phyloP scores from a whole-genome alignment of 2,329 filamentous ascomycete genomes.

The Hypoxylon sp. region DNA sequence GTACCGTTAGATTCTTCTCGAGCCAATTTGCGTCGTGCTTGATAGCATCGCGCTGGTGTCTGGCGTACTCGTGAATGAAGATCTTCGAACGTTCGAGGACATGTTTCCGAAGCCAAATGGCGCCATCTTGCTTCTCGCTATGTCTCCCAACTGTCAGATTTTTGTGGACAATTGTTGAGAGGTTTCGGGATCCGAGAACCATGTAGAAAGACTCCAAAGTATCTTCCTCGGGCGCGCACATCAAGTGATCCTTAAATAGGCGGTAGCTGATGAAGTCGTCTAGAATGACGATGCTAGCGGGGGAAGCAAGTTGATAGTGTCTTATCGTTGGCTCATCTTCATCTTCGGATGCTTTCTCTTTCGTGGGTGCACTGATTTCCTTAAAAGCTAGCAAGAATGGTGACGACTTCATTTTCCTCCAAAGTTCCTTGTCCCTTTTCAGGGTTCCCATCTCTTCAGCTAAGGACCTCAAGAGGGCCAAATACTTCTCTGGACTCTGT shows the following conservation, averaged over 20 bases:
- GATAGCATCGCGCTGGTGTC: constrained; percentile 79
- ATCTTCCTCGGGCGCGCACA: constrained; percentile 92
- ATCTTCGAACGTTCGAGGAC: constrained; percentile 88
- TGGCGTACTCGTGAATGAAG: constrained; percentile 79
- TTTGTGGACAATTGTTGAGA: constrained; percentile 82
- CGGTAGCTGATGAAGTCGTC: constrained; percentile 91
- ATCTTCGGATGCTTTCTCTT: constrained; percentile 58
- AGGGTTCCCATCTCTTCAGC: constrained; percentile 75
- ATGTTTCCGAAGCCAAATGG: constrained; percentile 75
- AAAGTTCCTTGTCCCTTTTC: constrained; percentile 81
- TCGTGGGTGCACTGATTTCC: constrained; percentile 64
- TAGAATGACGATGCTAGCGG: constrained; percentile 77
- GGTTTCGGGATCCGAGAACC: constrained; percentile 77
- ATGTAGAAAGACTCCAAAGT: constrained; percentile 84
- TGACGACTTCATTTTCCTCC: constrained; percentile 76
- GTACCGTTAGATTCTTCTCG: constrained; percentile 81
- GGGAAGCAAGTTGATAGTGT: constrained; percentile 79
- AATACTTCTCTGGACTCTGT: constrained; percentile 84
- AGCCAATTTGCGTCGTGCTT: constrained; percentile 91
- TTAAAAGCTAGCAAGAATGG: constrained; percentile 85
- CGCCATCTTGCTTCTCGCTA: constrained; percentile 72
- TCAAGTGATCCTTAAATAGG: constrained; percentile 83
- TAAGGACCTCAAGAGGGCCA: constrained; percentile 81
- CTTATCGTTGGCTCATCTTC: constrained; percentile 73
- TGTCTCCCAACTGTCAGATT: constrained; percentile 75